Evolutionary conservation across 345 rosid species (phyloP).

Genomic region (Brassica juncea): DNA sequence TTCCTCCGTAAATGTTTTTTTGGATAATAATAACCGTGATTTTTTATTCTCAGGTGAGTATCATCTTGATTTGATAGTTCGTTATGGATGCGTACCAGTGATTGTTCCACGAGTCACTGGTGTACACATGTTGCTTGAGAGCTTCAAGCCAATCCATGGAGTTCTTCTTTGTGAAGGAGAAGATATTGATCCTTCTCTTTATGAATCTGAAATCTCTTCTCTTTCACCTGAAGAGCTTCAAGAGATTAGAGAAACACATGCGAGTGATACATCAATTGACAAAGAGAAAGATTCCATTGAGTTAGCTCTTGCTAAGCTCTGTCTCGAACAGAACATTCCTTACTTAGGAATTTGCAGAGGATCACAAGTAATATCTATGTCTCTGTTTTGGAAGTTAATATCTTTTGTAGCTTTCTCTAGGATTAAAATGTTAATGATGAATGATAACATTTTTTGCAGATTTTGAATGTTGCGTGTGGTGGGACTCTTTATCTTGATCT

Average conservation of each 20-base stretch:
- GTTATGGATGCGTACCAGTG: conserved; percentile 66
- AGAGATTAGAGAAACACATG: conserved; percentile 68
- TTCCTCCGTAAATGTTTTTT: not conserved
- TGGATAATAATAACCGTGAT: not conserved
- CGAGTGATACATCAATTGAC: conserved; percentile 76
- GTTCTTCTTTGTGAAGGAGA: conserved; percentile 77
- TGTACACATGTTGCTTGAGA: conserved; percentile 58
- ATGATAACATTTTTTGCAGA: conserved; percentile 13
- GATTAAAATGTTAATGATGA: not conserved
- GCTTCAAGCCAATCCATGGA: conserved; percentile 74
- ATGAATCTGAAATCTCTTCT: conserved; percentile 56
- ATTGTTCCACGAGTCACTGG: conserved; percentile 68
- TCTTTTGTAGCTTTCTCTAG: conserved; percentile 1
- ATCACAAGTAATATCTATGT: conserved; percentile 43
- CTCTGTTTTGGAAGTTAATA: not conserved
- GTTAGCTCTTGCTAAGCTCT: conserved; percentile 72
- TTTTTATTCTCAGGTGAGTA: conserved; percentile 53
- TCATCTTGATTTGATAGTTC: conserved; percentile 64
- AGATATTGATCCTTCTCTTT: conserved; percentile 69
- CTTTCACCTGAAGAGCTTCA: conserved; percentile 72
- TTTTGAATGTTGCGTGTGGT: conserved; percentile 82
- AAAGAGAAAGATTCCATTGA: conserved; percentile 86
- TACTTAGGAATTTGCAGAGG: conserved; percentile 88
- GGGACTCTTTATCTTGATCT: conserved; percentile 72
- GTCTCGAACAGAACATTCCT: conserved; percentile 84